A percentile compares a stretch with the other conserved stretches of the same genome.
Conservation (phyloP, 2,329 filamentous ascomycete genomes). For the Metarhizium sp. region DNA sequence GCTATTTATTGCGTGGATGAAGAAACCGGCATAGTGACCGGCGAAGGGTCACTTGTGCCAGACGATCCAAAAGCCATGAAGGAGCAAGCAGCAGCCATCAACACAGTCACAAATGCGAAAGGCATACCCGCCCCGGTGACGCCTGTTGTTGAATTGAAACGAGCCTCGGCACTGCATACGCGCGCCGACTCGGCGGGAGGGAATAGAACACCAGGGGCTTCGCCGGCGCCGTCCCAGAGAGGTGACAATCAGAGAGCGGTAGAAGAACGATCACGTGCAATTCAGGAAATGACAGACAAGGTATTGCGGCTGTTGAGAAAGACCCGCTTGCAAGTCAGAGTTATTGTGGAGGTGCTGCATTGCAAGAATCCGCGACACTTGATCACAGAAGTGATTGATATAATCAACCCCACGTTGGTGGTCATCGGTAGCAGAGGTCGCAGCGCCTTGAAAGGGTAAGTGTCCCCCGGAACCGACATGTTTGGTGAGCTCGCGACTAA, state of each 20-base stretch:
- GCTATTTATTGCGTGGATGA: constrained; percentile 93
- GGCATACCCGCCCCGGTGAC: constrained; percentile 19
- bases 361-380: constrained; percentile 97
- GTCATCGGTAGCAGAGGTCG: constrained; percentile 87
- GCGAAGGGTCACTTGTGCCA: constrained; percentile 46
- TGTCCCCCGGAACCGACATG: constrained; percentile 7
- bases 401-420: constrained; percentile 82
- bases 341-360: constrained; percentile 93
- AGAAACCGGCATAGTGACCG: constrained; percentile 53
- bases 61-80: constrained; percentile 68
- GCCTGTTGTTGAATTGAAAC: constrained; percentile 24
- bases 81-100: constrained; percentile 65
- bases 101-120: constrained; percentile 44
- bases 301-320: constrained; percentile 82
- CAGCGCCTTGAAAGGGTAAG: constrained; percentile 86
- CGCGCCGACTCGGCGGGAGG: constrained; percentile 20
- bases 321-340: constrained; percentile 83
- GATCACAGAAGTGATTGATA: constrained; percentile 94
- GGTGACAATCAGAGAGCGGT: constrained; percentile 54
- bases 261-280: constrained; percentile 69
- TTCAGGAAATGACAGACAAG: constrained; percentile 75
- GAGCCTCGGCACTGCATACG: constrained; percentile 17
- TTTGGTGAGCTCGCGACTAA: constrained; percentile 17
- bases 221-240: constrained; percentile 37
- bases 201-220: constrained; percentile 26